Conservation (phyloP, 1,139 yeast genomes). For the Protomyces pachydermus region DNA sequence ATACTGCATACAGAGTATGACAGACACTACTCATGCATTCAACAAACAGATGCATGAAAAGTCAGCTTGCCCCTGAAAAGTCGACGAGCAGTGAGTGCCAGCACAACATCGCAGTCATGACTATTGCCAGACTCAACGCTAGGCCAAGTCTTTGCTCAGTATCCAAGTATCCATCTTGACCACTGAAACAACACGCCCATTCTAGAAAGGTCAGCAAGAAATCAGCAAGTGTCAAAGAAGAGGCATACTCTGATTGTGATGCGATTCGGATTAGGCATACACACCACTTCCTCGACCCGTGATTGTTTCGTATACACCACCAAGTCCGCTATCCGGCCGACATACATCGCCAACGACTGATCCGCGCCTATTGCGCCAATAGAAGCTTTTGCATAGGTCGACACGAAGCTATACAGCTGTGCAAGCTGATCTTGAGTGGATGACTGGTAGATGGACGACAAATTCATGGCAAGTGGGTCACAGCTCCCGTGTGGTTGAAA, state of each 20-base stretch:
- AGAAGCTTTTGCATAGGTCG: not conserved
- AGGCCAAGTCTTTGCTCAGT: too few relatives aligned
- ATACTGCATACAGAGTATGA: too few relatives aligned
- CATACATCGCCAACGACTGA: not conserved
- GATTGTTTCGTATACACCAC: not conserved
- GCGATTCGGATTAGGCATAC: not conserved
- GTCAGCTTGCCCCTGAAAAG: too few relatives aligned
- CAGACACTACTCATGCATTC: too few relatives aligned
- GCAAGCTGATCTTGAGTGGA: not conserved
- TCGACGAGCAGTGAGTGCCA: too few relatives aligned
- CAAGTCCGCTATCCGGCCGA: not conserved
- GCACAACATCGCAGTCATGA: too few relatives aligned
- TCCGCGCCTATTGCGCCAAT: not conserved
- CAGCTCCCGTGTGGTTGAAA: not conserved
- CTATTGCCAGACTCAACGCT: too few relatives aligned
- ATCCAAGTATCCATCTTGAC: not conserved
- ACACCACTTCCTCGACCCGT: not conserved
- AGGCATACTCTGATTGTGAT: not conserved
- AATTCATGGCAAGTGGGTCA: slow-evolving; percentile 3
- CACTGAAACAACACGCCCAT: not conserved
- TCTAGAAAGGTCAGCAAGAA: not conserved
- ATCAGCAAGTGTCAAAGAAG: too few relatives aligned
- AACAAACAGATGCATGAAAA: too few relatives aligned
- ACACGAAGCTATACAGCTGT: not conserved
- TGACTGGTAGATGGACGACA: not conserved